Evolutionary conservation across 495 filamentous ascomycete genomes (phyloP).

Genomic region (Penicillium tannophilum): DNA sequence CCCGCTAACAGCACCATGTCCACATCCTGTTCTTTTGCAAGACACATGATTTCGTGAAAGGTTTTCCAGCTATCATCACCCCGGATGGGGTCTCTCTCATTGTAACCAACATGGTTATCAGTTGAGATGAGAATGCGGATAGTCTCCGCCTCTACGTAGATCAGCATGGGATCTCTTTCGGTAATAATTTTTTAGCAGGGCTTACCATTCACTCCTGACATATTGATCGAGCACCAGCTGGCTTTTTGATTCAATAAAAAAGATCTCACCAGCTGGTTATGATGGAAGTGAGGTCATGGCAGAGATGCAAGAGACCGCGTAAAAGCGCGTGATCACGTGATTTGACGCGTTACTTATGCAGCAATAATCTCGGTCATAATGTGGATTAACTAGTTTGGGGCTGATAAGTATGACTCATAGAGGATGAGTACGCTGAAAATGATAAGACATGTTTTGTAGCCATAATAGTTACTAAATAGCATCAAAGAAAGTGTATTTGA

Average conservation of each 20-base stretch:
- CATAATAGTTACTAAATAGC: too few relatives aligned
- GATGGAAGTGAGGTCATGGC: not conserved
- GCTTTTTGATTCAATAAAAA: not conserved
- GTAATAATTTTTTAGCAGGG: not conserved
- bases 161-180: not conserved
- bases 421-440: not conserved
- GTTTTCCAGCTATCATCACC: conserved; percentile 96
- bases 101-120: conserved; percentile 96
- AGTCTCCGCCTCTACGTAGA: conserved; percentile 69
- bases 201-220: conserved; percentile 28
- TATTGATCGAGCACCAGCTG: conserved; percentile 9
- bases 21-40: conserved; percentile 84
- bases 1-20: conserved; percentile 96
- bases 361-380: not conserved
- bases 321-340: not conserved
- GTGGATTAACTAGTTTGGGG: not conserved
- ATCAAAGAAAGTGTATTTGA: not conserved
- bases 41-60: conserved; percentile 93
- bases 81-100: conserved; percentile 88
- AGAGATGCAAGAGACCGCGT: not conserved
- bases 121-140: conserved; percentile 94
- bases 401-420: conserved; percentile 1
- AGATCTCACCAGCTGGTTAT: not conserved
- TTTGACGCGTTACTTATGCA: not conserved
- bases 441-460: too few relatives aligned